Evolutionary conservation across 2,329 filamentous ascomycete genomes (phyloP), one percentile per base, ranked within the genome.

Genomic region (Hymenoscyphus albidus): DNA sequence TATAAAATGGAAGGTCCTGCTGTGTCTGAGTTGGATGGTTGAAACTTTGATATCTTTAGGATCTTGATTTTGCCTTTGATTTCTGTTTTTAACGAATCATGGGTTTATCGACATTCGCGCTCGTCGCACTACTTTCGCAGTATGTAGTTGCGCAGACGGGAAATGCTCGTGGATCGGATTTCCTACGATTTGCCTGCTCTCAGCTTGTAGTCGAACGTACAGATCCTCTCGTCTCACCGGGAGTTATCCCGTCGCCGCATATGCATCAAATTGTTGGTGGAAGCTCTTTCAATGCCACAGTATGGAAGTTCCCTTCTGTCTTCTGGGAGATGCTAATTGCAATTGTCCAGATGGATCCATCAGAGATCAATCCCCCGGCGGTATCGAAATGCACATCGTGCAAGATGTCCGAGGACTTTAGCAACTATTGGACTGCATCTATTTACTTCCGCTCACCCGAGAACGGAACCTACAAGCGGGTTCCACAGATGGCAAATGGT

Each of bases 221-320:
- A 59, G 65, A 67, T 61, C 65, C 65, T 5, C 61, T 67, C 39
- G 65, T 67, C 31, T 48, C 63, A 16, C 65, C 65, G 16, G 65
- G 65, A 16, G 48, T 42, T 14, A 54, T 62, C 27, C 65, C 65
- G 14, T 67, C 65, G 3, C 59, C 61, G 22, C 65, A 67, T 44
- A 54, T 67, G 44, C 65, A 67, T 44, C 65, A 67, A 59, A 64
- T 67, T 38, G 62, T 65, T 22, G 65, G 65, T 4, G 65, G 65
- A 56, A 77, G 78, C 68, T 75, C 77, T 1, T 78, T 79, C 74
- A 78, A 78, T 64, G 67, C 74, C 3, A 75, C 64, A 12, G 64
- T 64, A 66, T 40, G 27, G 10, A 44, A 55, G 12, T 10, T 16
- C n/a, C 31, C 35, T 18, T 18, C 18, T 40, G 16, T 31, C 14